Evolutionary conservation across 1,284 basidiomycete genomes (phyloP).

Genomic region (Kalmanozyma brasiliensis): DNA sequence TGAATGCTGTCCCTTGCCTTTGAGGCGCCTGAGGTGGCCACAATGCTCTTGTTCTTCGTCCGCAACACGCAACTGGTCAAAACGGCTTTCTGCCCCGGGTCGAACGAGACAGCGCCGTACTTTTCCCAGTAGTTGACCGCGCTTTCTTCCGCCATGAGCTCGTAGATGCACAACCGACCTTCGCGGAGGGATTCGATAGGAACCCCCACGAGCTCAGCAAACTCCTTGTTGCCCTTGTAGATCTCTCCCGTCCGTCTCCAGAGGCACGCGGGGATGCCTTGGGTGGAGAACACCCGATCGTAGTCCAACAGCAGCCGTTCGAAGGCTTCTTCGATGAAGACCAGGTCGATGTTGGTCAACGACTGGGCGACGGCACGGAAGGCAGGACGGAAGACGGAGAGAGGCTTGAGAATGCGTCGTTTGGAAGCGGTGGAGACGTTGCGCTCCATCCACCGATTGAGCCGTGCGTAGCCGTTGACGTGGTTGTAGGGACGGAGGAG

Average conservation of each 20-base stretch:
- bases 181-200: conserved; percentile 83
- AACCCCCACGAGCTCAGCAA: conserved; percentile 85
- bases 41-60: conserved; percentile 49
- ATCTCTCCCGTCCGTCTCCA: conserved; percentile 98
- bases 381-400: conserved; percentile 90
- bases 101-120: conserved; percentile 74
- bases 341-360: conserved; percentile 91
- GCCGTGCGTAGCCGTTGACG: conserved; percentile 71
- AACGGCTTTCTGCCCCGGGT: conserved; percentile 82
- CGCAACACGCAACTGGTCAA: conserved; percentile 87
- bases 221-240: conserved; percentile 96
- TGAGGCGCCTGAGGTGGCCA: conserved; percentile 6
- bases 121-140: conserved; percentile 95
- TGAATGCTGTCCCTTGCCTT: conserved; percentile 15
- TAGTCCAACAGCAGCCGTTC: conserved; percentile 94
- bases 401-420: conserved; percentile 85
- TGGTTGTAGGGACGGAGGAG: conserved; percentile 95
- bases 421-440: conserved; percentile 75
- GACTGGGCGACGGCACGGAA: conserved; percentile 76
- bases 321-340: conserved; percentile 86
- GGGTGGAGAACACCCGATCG: conserved; percentile 81
- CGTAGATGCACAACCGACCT: conserved; percentile 94
- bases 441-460: conserved; percentile 84
- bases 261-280: conserved; percentile 92
- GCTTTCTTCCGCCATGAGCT: conserved; percentile 79